Evolutionary conservation across 2,329 filamentous ascomycete genomes (phyloP), one percentile per base, ranked within the genome.

Genomic region (Stachybotrys elegans): DNA sequence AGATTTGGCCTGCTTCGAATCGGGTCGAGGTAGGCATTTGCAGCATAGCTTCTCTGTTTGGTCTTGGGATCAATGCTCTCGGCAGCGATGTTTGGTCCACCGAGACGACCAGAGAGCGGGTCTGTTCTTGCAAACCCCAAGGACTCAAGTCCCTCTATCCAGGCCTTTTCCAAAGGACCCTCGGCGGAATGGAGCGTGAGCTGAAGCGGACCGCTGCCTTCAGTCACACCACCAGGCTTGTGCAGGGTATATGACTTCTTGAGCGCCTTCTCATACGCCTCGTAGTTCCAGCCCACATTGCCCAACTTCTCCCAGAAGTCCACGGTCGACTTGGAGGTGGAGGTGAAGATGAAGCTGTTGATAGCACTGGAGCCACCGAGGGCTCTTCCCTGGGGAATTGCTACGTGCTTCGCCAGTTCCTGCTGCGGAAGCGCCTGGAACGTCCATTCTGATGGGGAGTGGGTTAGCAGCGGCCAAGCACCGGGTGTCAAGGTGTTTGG

Each of bases 291-390:
- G 0, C 61, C 61, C 25, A 13, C 19, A 32, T 61, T 66, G 3
- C 61, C 61, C 4, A 66, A 46, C n/a, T 57, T 50, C 12, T 49
- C 56, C 62, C 62, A 66, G 16, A 51, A 50, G 25, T 66, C 56
- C 40, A 64, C 62, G 42, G 62, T 60, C 34, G 55, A 44, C 3
- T 58, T 55, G 12, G 56, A 45, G 2, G 60, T 59, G 6, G 61
- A 52, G 45, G 64, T 59, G 41, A 61, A 64, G 44, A 56, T 55
- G 36, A 65, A 55, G 27, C 71, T 67, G 49, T 76, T 75, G 42
- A 75, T 51, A 3, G 70, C 63, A 5, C 63, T 68, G 11, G 65
- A 69, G 11, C 72, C 73, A 8, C 72, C 72, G 0, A 76, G 61
- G 12, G 0, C 71, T 66, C 37, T 70, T 69, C 19, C 71, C 72